Evolutionary conservation across 345 rosid species (phyloP).

Genomic region (Heritiera littoralis): DNA sequence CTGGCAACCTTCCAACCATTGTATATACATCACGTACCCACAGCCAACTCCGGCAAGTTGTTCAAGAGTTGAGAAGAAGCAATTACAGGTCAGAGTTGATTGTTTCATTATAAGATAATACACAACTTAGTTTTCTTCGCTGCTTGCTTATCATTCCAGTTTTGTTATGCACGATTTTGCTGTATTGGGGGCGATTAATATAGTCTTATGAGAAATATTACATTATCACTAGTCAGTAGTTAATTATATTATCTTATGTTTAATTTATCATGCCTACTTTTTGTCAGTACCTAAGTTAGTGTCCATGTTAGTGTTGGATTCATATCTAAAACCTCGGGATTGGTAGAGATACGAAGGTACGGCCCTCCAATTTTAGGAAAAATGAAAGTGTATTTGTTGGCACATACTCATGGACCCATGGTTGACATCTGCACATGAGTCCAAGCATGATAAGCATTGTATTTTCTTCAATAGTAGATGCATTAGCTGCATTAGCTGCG

Average conservation of each 20-base stretch:
- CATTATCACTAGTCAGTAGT: neutral
- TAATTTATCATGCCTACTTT: neutral
- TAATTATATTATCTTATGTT: neutral
- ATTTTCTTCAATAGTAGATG: neutral
- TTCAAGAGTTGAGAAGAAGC: constrained; percentile 83
- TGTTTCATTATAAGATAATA: constrained; percentile 1
- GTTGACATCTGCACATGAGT: neutral
- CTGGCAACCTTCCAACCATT: constrained; percentile 60
- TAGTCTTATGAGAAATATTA: neutral
- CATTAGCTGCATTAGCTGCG: no score
- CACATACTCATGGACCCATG: neutral
- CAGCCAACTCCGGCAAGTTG: constrained; percentile 94
- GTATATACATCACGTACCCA: constrained; percentile 90
- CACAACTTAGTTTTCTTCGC: neutral
- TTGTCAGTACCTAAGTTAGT: no score
- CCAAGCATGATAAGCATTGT: neutral
- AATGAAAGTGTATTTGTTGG: neutral
- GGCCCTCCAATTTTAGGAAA: neutral
- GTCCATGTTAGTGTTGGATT: neutral
- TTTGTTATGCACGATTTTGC: neutral
- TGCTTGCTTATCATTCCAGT: neutral
- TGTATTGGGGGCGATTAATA: neutral
- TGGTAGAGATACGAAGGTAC: neutral
- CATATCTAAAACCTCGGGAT: neutral
- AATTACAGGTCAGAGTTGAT: constrained; percentile 66